Evolutionary conservation across 768 basidiomycete species (phyloP), one percentile per base, ranked within the genome.

Genomic region (Amanita rubescens): DNA sequence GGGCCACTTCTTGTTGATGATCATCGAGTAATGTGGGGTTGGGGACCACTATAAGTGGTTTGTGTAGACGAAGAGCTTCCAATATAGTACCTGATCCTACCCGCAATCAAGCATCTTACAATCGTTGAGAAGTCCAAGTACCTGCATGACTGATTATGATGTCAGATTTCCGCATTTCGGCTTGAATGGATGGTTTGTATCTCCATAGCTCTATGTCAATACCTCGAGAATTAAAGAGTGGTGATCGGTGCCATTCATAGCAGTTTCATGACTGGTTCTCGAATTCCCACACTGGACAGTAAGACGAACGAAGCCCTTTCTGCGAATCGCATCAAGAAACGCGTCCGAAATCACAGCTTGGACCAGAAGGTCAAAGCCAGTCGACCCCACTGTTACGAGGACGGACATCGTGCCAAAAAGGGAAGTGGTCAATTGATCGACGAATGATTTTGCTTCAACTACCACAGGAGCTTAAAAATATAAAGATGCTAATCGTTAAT

Each of bases 101-200:
- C 27, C 19, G 20, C 47, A 19, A 50, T 48, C 54, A 49, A 56
- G 11, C 14, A 9, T 46, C 49, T 35, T 0, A 51, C 30, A 10
- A 27, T 30, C 12, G 46, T 37, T 56, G 22, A 57, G 8, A 15
- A 39, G 37, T 9, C 20, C 8, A 42, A 37, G 80, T 63, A 93
- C 95, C 95, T 63, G 93, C 95, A 75, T 98, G 95, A 60, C 91
- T 90, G 35, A 99, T 87, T 49, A 99, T 78, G 47, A 94, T 69
- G 63, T 92, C 85, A 44, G 88, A 84, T 17, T 65, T 71, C 32
- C 73, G 71, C 55, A 86, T 85, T 38, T 85, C 80, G 4, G 74
- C 76, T 50, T 81, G 74, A 55, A 97, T 73, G 19, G 85, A 81
- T 8, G 84, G 74, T 63, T 85, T 87, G 72, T 88, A 94, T 58